Conservation (phyloP, 768 basidiomycete species). For the Lentinula lateritia region DNA sequence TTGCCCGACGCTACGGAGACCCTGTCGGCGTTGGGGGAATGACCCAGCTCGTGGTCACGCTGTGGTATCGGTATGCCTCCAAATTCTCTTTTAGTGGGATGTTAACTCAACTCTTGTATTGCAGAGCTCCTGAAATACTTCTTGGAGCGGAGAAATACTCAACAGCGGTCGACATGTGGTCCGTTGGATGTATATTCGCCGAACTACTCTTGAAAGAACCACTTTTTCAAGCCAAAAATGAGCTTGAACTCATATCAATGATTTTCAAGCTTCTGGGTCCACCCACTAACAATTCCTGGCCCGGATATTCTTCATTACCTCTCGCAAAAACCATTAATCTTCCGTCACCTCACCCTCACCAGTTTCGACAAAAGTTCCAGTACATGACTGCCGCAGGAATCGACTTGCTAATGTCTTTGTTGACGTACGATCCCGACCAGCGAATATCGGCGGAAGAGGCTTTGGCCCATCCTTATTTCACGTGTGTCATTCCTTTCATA, state of each 20-base stretch:
- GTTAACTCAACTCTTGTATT: slow-evolving; percentile 11
- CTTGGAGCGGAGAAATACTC: slow-evolving; percentile 91
- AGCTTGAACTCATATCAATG: slow-evolving; percentile 87
- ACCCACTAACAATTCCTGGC: slow-evolving; percentile 86
- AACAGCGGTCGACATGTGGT: slow-evolving; percentile 98
- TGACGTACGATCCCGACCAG: slow-evolving; percentile 85
- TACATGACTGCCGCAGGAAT: slow-evolving; percentile 81
- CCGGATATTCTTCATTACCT: slow-evolving; percentile 74
- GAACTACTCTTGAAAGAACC: slow-evolving; percentile 94
- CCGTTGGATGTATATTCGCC: slow-evolving; percentile 97
- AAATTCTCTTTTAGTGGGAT: slow-evolving; percentile 10
- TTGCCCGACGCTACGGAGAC: slow-evolving; percentile 93
- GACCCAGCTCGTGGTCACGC: slow-evolving; percentile 96
- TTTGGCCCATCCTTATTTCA: slow-evolving; percentile 86
- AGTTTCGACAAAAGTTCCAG: slow-evolving; percentile 82
- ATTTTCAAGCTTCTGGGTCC: slow-evolving; percentile 94
- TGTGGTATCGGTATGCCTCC: slow-evolving; percentile 87
- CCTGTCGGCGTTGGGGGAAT: slow-evolving; percentile 94
- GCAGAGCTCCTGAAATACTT: slow-evolving; percentile 90
- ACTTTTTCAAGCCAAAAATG: slow-evolving; percentile 94
- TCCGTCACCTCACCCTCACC: slow-evolving; percentile 67
- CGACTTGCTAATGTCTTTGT: slow-evolving; percentile 73
- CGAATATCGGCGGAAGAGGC: slow-evolving; percentile 90
- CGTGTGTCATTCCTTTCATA: slow-evolving; percentile 39
- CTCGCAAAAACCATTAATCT: slow-evolving; percentile 74